Evolutionary conservation across 148 eudicot species (phyloP), one percentile per base, ranked within the genome.

Genomic region (Rhododendron simsii): DNA sequence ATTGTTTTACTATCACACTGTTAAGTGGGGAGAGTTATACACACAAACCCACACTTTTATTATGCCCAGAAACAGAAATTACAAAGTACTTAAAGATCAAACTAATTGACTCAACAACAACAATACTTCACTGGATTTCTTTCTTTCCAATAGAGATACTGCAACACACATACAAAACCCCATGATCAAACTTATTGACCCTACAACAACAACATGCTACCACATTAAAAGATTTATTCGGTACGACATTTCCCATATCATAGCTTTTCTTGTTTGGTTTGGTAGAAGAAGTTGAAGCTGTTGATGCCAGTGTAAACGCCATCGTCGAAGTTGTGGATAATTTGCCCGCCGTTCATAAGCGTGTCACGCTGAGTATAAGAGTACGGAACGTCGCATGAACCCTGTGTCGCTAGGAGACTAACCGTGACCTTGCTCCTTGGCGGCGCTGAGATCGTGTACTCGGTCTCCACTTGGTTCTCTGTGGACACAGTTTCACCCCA

Each of bases 291-390:
- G 71, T 63, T 65, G 73, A 23, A 65, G 73, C 14, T 65, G 73
- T 28, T 76, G 47, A 76, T 18, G 41, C 77, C 39, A 30, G 77
- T 81, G 83, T 14, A 81, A 55, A 81, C 7, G 71, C 83, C 83
- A 55, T 81, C 83, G 6, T 81, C 83, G 28, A 7, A 16, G 82
- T 7, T 4, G 44, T 30, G 33, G 47, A 33, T 35, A 53, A 81
- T 14, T 55, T 33, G n/a, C 37, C 20, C 3, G 15, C 69, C 69
- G 28, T 35, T 35, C 20, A 15, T 55, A 23, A 33, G 44, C 2
- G 48, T 57, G 83, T 81, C 83, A 2, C 16, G 71, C 26, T 55
- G 69, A 80, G 28, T 14, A 63, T 53, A 53, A 15, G 45, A 15
- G 26, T 51, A 80, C 2, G 83, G 71, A 63, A 63, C 13, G 11